Conservation (phyloP, 1,284 basidiomycete genomes). For the Ceratorhiza oryzae-sativae region DNA sequence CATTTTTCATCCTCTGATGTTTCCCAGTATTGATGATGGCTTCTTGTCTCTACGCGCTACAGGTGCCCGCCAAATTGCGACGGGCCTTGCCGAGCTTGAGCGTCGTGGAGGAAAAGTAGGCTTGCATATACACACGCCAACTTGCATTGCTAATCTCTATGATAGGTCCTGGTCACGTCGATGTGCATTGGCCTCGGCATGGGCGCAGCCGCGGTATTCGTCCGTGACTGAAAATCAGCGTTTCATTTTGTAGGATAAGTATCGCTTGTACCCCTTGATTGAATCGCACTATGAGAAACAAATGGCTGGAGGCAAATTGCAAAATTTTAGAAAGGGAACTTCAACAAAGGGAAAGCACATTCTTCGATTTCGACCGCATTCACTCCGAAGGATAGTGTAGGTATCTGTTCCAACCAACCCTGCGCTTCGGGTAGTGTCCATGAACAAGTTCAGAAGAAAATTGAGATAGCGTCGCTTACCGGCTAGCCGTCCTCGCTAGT, state of each 20-base stretch:
- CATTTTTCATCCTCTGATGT: constrained; percentile 19
- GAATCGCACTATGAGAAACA: constrained; percentile 16
- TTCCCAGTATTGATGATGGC: constrained; percentile 41
- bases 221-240: constrained; percentile 62
- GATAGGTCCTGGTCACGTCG: constrained; percentile 57
- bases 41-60: constrained; percentile 68
- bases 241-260: background rate
- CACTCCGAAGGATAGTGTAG: no score
- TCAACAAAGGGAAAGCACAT: background rate
- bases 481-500: no score
- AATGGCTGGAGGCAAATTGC: background rate
- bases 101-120: constrained; percentile 78
- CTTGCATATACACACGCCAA: background rate
- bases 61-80: constrained; percentile 86
- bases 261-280: constrained; percentile 15
- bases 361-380: no score
- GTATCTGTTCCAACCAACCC: no score
- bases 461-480: no score
- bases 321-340: background rate
- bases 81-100: constrained; percentile 82
- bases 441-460: no score
- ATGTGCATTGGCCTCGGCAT: constrained; percentile 76
- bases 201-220: constrained; percentile 84
- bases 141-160: background rate
- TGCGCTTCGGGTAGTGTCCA: no score